Evolutionary conservation across 495 filamentous ascomycete species (phyloP), one percentile per base, ranked within the genome.

Genomic region (Durotheca rogersii): DNA sequence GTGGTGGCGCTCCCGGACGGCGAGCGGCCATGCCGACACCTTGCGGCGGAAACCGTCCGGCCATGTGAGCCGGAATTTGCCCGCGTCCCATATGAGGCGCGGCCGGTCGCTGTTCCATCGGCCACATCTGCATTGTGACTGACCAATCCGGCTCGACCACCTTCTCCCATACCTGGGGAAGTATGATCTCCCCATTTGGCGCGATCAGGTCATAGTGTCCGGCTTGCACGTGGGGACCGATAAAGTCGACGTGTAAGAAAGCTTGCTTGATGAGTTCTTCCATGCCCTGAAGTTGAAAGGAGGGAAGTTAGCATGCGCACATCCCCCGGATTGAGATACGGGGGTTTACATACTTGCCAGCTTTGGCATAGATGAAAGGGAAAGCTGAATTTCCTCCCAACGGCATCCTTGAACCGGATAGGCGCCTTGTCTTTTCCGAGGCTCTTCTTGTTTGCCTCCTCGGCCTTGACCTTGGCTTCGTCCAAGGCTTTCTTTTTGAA

Each of bases 61-160:
- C 32, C 39, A 53, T 36, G 18, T 51, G 38, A 20, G 21, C 44
- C 15, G 49, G 53, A 15, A 17, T 32, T 18, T 43, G 43, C 25
- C 32, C 31, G 29, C 42, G 23, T 34, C 31, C 39, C 46, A 48
- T 52, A 31, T 29, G 41, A 23, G 53, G 45, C 36, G 34, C 14
- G 17, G n/a, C n/a, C n/a, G 54, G 31, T 34, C 48, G 54, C 15
- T 53, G 55, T 17, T 77, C 74, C 75, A 95, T 86, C 4, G 92
- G 90, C 91, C 91, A 96, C 89, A 96, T 93, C 55, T 94, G 88
- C 92, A 96, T 96, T 2, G 84, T 90, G 59, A 96, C 86, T 30
- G 80, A 76, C 89, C 88, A 95, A 64, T 91, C 89, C 4, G 89
- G 89, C 67, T 93, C 81, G 34, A 95, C 71, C 36, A 90, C 83